Evolutionary conservation across 805 yeast genomes (phyloP).

Genomic region (Kregervanrija delftensis): DNA sequence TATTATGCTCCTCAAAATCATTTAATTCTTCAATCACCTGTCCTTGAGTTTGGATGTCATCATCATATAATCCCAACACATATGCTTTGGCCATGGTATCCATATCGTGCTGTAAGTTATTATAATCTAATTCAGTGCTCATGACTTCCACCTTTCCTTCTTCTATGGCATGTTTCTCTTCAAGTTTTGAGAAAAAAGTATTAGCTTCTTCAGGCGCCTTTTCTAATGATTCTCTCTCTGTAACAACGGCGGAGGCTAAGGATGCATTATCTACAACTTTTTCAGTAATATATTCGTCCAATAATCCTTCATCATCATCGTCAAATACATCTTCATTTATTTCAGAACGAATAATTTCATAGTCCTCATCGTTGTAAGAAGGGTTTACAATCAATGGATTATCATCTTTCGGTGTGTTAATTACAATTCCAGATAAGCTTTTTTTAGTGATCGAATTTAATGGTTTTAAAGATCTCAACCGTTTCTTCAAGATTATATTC

Average conservation of each 20-base stretch:
- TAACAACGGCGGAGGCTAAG: slow-evolving; percentile 1
- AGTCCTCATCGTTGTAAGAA: slow-evolving; percentile 15
- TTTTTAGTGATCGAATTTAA: background rate
- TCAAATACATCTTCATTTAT: slow-evolving; percentile 13
- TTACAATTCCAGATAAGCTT: background rate
- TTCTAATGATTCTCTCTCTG: background rate
- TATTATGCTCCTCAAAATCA: slow-evolving; percentile 49
- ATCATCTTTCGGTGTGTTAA: slow-evolving; percentile 13
- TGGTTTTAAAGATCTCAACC: slow-evolving; percentile 11
- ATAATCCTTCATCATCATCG: slow-evolving; percentile 13
- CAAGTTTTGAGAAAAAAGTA: slow-evolving; percentile 8
- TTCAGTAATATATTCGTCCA: slow-evolving; percentile 3
- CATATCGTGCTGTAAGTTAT: slow-evolving; percentile 35
- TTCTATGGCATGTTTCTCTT: background rate
- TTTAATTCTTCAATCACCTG: slow-evolving; percentile 45
- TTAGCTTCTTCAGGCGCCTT: background rate
- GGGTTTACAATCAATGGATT: slow-evolving; percentile 15
- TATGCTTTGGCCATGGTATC: slow-evolving; percentile 60
- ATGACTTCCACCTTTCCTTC: slow-evolving; percentile 9
- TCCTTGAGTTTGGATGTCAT: slow-evolving; percentile 49
- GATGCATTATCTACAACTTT: background rate
- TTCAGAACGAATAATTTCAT: slow-evolving; percentile 16
- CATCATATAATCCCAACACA: slow-evolving; percentile 53
- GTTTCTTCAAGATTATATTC: slow-evolving; percentile 1
- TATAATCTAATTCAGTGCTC: slow-evolving; percentile 34